phyloP scores from a whole-genome alignment of 2,329 filamentous ascomycete genomes.

The Pyrenophora teres region DNA sequence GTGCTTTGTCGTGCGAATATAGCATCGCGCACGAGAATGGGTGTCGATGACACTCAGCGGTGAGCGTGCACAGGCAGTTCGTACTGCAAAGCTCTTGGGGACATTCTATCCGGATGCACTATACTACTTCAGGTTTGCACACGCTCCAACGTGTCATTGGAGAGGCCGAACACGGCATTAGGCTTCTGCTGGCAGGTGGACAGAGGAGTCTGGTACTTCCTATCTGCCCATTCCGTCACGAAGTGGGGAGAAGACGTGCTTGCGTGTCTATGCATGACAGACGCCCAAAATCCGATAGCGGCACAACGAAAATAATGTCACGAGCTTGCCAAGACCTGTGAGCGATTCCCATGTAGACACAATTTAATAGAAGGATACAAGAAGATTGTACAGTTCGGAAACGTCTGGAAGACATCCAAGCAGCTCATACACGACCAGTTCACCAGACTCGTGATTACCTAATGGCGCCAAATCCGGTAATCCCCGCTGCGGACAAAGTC shows the following conservation, averaged over 20 bases:
- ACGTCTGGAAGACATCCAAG: not conserved
- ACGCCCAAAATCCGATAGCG: conserved; percentile 11
- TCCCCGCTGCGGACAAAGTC: conserved; percentile 18
- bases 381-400: too few relatives aligned
- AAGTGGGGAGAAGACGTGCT: conserved; percentile 43
- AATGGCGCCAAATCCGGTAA: conserved; percentile 25
- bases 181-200: too few relatives aligned
- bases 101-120: too few relatives aligned
- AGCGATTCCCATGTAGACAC: not conserved
- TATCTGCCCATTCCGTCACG: conserved; percentile 28
- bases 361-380: not conserved
- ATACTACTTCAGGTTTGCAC: too few relatives aligned
- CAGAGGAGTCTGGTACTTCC: too few relatives aligned
- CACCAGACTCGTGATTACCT: conserved; percentile 2
- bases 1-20: too few relatives aligned
- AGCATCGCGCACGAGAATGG: too few relatives aligned
- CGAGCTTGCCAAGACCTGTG: not conserved
- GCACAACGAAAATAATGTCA: conserved; percentile 16
- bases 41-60: too few relatives aligned
- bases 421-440: not conserved
- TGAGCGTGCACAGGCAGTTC: too few relatives aligned
- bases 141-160: conserved; percentile 14
- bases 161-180: not conserved
- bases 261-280: conserved; percentile 10
- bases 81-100: too few relatives aligned